Base-by-base conservation (phyloP, 1,284 basidiomycete species). In the Ceratobasidium sp. region DNA sequence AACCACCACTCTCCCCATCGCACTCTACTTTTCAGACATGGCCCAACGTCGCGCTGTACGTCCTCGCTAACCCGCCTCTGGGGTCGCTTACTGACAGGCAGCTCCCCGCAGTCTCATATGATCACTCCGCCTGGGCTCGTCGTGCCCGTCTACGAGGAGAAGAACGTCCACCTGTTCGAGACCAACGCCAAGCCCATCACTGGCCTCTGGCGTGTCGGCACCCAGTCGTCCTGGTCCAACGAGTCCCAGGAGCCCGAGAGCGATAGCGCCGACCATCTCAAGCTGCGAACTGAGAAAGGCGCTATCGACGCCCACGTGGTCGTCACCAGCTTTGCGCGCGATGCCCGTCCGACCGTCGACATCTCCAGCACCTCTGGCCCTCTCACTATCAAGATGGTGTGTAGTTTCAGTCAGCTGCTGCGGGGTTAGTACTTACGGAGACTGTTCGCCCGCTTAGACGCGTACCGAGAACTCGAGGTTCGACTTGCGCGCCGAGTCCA, bases 401-500 rank as follows among this genome's bases (percentile, higher is more conserved):
- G 66, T 66, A 0, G 8, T 30, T 23, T 26, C 38, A 21, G 57
- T 26, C 38, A 26, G 2, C 57, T 59, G 28, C 11, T 5, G 55
- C 30, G 30, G 35, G 30, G 43, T 28, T 35, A 18, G 47, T 21
- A 30, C 66, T 58, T 21, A 70, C 52, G 32, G 57, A n/a, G 41
- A 70, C 16, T 38, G 43, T 49, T 59, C 14, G 35, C 32, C 52
- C 21, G 13, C 13, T 38, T 44, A 70, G 66, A 70, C 66, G 13
- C 41, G 66, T 16, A 70, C 54, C 26, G 66, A 70, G 44, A 70
- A 57, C 66, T 58, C 66, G 35, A 38, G 66, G 28, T 70, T 70
- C 28, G 66, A 70, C 54, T 44, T 70, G 16, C 54, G 35, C 26
- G 66, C 66, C 4, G 52, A 70, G n/a, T 70, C 66, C 43, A 44